A percentile compares a stretch with the other conserved stretches of the same genome.
These are phyloP conservation scores for Coemansia interrupta DNA, from an alignment of 192 early-diverging fungal genomes.

Conservation along the genomic window DNA sequence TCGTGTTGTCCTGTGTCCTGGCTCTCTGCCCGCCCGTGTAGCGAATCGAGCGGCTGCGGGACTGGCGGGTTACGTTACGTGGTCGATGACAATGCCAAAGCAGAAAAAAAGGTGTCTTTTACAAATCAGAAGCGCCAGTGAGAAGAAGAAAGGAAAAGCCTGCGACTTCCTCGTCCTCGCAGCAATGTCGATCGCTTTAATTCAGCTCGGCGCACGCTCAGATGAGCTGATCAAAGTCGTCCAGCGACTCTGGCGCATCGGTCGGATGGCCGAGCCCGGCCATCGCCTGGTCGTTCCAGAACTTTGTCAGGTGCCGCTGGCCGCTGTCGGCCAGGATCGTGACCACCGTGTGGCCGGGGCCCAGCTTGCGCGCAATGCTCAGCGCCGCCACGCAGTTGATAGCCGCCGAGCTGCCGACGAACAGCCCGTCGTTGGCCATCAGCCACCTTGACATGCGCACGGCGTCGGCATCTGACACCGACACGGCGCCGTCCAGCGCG, in stretches of 20 bases:
- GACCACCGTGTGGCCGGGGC: slow-evolving; percentile 88
- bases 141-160: no score
- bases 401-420: slow-evolving; percentile 85
- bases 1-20: no score
- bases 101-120: no score
- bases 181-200: background rate
- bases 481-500: slow-evolving; percentile 74
- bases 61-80: no score
- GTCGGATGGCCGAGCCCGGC: slow-evolving; percentile 14
- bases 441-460: slow-evolving; percentile 86
- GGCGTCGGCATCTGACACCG: slow-evolving; percentile 84
- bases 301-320: slow-evolving; percentile 89
- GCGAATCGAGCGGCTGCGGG: no score
- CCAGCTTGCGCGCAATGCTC: slow-evolving; percentile 68
- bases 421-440: slow-evolving; percentile 64
- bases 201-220: background rate
- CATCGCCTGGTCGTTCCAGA: slow-evolving; percentile 65
- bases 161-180: no score
- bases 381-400: slow-evolving; percentile 91
- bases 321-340: slow-evolving; percentile 90
- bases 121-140: no score
- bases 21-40: no score
- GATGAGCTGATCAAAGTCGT: slow-evolving; percentile 12
- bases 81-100: no score
- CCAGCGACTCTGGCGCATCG: slow-evolving; percentile 18